Percentiles rank a stretch among this genome's conserved stretches.
These are phyloP conservation scores for Talaromyces marneffei DNA, from an alignment of 2,329 filamentous ascomycete genomes.

Conservation along the genomic window DNA sequence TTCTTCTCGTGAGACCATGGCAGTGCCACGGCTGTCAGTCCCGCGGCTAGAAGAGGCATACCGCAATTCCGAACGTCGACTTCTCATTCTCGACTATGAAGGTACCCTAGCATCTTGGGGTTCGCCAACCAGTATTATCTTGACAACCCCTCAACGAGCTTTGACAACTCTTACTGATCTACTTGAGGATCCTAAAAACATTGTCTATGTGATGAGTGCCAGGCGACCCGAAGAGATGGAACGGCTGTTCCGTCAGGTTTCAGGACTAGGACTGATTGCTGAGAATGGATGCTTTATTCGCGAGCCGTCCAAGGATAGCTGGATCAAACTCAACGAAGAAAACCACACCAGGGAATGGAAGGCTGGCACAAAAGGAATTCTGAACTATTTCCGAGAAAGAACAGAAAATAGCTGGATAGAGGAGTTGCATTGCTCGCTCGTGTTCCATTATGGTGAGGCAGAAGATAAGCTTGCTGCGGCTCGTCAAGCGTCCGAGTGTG, in stretches of 20 bases:
- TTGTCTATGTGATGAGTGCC: constrained; percentile 90
- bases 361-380: constrained; percentile 70
- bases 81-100: constrained; percentile 92
- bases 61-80: constrained; percentile 56
- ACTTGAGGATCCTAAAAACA: constrained; percentile 71
- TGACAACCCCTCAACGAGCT: constrained; percentile 79
- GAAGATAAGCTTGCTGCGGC: constrained; percentile 70
- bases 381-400: constrained; percentile 84
- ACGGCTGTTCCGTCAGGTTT: constrained; percentile 74
- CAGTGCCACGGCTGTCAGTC: constrained; percentile 77
- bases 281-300: constrained; percentile 92
- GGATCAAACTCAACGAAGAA: constrained; percentile 72
- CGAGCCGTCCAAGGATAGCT: constrained; percentile 60
- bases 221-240: constrained; percentile 83
- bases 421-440: constrained; percentile 81
- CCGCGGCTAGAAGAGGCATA: constrained; percentile 62
- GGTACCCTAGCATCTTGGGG: constrained; percentile 86
- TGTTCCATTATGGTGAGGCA: constrained; percentile 83
- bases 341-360: constrained; percentile 73
- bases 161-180: constrained; percentile 78
- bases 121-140: constrained; percentile 74
- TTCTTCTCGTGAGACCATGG: constrained; percentile 73
- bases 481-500: constrained; percentile 80
- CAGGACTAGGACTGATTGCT: constrained; percentile 80
- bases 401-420: constrained; percentile 84